Evolutionary conservation across 139 green algal species (phyloP).

Genomic region (Closterium sp.): DNA sequence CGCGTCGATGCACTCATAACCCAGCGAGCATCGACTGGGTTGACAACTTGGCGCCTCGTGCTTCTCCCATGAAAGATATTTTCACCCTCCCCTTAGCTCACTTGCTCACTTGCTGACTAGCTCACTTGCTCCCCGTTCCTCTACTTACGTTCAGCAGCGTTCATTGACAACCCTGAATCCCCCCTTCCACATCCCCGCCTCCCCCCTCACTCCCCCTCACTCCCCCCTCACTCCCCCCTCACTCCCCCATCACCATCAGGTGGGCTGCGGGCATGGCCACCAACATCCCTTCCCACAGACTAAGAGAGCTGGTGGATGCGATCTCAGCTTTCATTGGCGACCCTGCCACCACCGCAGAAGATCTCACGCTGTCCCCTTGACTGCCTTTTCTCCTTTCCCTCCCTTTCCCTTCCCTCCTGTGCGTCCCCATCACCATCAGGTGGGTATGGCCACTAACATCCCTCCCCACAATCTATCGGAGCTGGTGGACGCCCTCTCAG

Average conservation of each 20-base stretch:
- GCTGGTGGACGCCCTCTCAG: slow-evolving; percentile 77
- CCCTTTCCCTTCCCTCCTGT: no score
- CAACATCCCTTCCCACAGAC: slow-evolving; percentile 93
- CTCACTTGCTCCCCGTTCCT: no score
- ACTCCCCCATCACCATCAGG: slow-evolving; percentile 1
- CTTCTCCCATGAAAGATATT: no score
- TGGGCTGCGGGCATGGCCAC: slow-evolving; percentile 96
- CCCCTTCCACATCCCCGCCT: not conserved
- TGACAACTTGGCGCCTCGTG: no score
- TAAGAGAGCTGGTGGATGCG: slow-evolving; percentile 81
- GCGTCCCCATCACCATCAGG: not conserved
- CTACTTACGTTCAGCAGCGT: no score
- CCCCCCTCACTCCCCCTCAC: not conserved
- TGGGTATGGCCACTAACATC: slow-evolving; percentile 94
- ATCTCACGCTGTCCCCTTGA: no score
- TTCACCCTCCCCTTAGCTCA: no score
- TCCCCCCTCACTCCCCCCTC: not conserved
- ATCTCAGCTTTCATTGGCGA: slow-evolving; percentile 64
- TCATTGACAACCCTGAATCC: not conserved
- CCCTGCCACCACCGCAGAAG: no score
- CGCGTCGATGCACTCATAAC: no score
- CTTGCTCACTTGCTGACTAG: no score
- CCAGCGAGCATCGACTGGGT: no score
- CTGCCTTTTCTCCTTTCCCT: no score
- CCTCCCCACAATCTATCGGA: slow-evolving; percentile 94